Evolutionary conservation across 2,329 filamentous ascomycete genomes (phyloP).

Genomic region (Achaetomium macrosporum): DNA sequence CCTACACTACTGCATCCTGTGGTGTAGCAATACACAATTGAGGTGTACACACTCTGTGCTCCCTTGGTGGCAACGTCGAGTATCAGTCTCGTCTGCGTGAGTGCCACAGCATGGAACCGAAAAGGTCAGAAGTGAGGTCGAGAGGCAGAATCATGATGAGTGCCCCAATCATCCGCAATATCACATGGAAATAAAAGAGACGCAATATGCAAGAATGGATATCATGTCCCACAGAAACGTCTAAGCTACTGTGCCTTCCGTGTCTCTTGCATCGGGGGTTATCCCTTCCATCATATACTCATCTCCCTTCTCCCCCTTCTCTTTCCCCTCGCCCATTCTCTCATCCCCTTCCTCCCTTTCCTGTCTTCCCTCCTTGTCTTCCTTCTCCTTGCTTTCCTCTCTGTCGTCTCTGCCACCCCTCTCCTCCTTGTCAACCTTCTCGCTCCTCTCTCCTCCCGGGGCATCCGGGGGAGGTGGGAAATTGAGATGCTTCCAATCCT

Average conservation of each 20-base stretch:
- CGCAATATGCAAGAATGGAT: background rate
- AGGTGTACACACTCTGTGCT: too few relatives aligned
- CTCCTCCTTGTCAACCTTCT: conserved; percentile 24
- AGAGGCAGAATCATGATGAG: too few relatives aligned
- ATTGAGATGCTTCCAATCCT: conserved; percentile 86
- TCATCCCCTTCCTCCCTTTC: conserved; percentile 6
- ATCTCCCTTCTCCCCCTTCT: conserved; percentile 7
- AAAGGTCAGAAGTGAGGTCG: too few relatives aligned
- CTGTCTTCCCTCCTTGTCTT: conserved; percentile 9
- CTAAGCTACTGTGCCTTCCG: background rate
- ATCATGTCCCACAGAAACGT: background rate
- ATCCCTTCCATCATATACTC: conserved; percentile 11
- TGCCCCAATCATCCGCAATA: too few relatives aligned
- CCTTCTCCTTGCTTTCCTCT: conserved; percentile 15
- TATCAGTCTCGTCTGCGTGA: too few relatives aligned
- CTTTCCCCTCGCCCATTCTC: background rate
- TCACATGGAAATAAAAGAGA: too few relatives aligned
- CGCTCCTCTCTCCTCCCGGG: conserved; percentile 26
- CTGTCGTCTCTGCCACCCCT: conserved; percentile 10
- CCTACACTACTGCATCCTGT: too few relatives aligned
- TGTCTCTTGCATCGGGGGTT: conserved; percentile 4
- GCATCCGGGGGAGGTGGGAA: conserved; percentile 48
- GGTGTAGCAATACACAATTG: too few relatives aligned
- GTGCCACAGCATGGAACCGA: too few relatives aligned
- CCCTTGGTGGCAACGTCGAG: too few relatives aligned